Base-by-base conservation (phyloP, 148 eudicot genomes). In the Rhododendron griersonianum region DNA sequence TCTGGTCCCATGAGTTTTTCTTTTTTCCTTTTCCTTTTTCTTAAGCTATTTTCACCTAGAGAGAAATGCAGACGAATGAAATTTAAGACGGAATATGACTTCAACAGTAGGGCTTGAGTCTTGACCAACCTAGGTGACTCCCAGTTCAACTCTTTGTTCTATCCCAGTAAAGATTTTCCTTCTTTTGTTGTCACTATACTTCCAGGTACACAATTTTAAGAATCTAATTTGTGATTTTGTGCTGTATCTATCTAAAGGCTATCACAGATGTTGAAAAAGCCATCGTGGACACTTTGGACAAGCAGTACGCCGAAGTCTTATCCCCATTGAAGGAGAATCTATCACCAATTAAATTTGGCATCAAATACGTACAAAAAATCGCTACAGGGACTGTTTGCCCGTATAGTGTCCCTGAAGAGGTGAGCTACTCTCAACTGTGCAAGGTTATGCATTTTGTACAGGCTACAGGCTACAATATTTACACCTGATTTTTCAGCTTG, bases 211-310 rank as follows among this genome's bases (percentile, higher is more conserved):
- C 81, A 33, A 81, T 10, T 55, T 8, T 39, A 37, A 21, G 50
- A 37, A 82, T 30, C 84, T 87, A 33, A 79, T 69, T 85, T 75
- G 25, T 45, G 74, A 78, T 57, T 65, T 55, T 37, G 19, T 45
- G 82, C 48, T 84, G 28, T 82, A 16, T 86, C 45, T n/a, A n/a
- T 83, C 15, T 78, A 85, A 87, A 95, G 98, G 94, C 93, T 71
- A 83, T 95, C 84, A 93, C 94, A 71, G 96, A 94, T 86, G 91
- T 93, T 85, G 91, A 94, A 84, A 94, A 91, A 89, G 94, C 95
- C 67, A 84, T 90, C 13, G 88, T 95, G 55, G 96, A 95, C 81
- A 89, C 93, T 83, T 80, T 95, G 90, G 96, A 95, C 82, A 90
- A 87, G 86, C 93, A 92, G 75, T 92, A 91, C 87, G 90, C 92